Conservation (phyloP, 176 grass and related monocot species). For the Oryza australiensis region DNA sequence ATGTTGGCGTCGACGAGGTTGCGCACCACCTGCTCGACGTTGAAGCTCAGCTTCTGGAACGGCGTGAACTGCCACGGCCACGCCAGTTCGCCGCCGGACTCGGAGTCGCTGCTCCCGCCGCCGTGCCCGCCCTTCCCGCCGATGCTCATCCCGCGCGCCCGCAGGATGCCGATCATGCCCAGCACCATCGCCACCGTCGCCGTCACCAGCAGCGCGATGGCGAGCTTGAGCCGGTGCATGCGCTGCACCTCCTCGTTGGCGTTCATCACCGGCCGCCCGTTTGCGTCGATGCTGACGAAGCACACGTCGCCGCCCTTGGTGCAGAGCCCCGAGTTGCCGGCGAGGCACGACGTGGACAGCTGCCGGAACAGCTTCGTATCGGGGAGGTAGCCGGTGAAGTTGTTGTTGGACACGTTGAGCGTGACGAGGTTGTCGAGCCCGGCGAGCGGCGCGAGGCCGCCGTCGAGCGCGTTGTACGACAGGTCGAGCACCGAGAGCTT, state of each 20-base stretch:
- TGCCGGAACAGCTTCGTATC: constrained; percentile 98
- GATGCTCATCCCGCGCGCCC: constrained; percentile 55
- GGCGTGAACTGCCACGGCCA: constrained; percentile 99
- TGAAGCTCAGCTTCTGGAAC: constrained; percentile 97
- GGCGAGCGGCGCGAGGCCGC: constrained; percentile 57
- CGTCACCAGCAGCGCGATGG: constrained; percentile 75
- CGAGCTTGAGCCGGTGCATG: constrained; percentile 69
- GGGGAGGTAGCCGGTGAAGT: constrained; percentile 89
- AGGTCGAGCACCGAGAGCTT: constrained; percentile 89
- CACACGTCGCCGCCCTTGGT: constrained; percentile 87
- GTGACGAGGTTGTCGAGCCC: constrained; percentile 83
- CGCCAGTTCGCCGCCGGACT: constrained; percentile 56
- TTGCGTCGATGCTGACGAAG: constrained; percentile 60
- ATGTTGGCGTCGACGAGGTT: constrained; percentile 82
- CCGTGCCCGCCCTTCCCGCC: constrained; percentile 19
- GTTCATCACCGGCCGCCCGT: constrained; percentile 46
- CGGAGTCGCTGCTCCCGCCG: constrained; percentile 42
- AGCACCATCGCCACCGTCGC: constrained; percentile 88
- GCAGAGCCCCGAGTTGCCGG: constrained; percentile 76
- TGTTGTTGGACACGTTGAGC: constrained; percentile 92
- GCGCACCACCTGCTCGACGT: constrained; percentile 81
- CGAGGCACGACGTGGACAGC: constrained; percentile 65
- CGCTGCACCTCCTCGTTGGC: constrained; percentile 51
- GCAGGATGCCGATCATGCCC: constrained; percentile 68
- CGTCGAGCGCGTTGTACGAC: constrained; percentile 71